Evolutionary conservation across 495 filamentous ascomycete species (phyloP).

Genomic region (Annulohypoxylon bovei): DNA sequence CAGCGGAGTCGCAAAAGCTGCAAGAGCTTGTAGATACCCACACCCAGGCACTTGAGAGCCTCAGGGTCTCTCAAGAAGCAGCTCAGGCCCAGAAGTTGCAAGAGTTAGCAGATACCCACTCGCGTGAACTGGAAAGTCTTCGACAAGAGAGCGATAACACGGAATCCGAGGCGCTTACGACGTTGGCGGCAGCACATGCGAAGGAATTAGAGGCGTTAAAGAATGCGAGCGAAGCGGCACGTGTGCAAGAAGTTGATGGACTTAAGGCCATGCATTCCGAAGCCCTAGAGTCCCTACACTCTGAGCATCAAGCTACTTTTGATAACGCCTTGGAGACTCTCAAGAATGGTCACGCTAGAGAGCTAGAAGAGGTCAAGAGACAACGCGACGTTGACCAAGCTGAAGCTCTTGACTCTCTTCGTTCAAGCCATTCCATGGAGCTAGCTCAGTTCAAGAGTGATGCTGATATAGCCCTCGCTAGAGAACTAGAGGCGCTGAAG

Average conservation of each 20-base stretch:
- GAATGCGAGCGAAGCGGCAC: slow-evolving; percentile 23
- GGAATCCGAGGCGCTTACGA: slow-evolving; percentile 21
- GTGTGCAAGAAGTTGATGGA: slow-evolving; percentile 22
- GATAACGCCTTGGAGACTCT: slow-evolving; percentile 19
- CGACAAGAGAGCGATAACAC: slow-evolving; percentile 19
- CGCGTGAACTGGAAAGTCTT: slow-evolving; percentile 23
- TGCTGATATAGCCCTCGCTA: slow-evolving; percentile 19
- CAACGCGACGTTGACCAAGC: slow-evolving; percentile 25
- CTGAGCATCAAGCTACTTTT: slow-evolving; percentile 23
- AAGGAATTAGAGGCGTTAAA: slow-evolving; percentile 26
- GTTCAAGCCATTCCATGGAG: slow-evolving; percentile 21
- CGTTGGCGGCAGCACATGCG: slow-evolving; percentile 24
- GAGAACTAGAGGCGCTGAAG: slow-evolving; percentile 37
- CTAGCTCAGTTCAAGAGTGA: slow-evolving; percentile 29
- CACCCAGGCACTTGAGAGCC: slow-evolving; percentile 18
- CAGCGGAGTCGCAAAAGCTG: slow-evolving; percentile 25
- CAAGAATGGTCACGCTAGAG: slow-evolving; percentile 14
- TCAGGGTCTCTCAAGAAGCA: slow-evolving; percentile 33
- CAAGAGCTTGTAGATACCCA: slow-evolving; percentile 28
- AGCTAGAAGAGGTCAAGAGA: slow-evolving; percentile 14
- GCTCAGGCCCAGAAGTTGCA: slow-evolving; percentile 25
- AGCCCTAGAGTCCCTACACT: slow-evolving; percentile 10
- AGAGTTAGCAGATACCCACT: slow-evolving; percentile 23
- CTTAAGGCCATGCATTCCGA: slow-evolving; percentile 26
- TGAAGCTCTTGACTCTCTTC: slow-evolving; percentile 30